Base-by-base conservation (phyloP, 768 basidiomycete species). In the Suillus paluster region DNA sequence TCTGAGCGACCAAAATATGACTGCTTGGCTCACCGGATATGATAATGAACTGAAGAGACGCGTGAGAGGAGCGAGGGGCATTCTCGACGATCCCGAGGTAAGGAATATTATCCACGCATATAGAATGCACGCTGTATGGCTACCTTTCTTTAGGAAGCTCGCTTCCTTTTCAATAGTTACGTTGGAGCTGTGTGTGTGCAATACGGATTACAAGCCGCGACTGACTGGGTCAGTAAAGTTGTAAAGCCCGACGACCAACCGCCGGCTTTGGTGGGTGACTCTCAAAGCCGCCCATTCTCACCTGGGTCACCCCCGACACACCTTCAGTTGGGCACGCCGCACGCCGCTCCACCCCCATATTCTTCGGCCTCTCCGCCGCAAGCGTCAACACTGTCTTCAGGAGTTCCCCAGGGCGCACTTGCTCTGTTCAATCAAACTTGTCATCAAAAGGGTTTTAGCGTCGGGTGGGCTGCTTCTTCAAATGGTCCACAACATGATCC, bases 121-220 rank as follows among this genome's bases (percentile, higher is more conserved):
- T 27, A 14, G 19, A 4, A 55, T 55, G 5, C 23, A 19, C 11
- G 3, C 17, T 10, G 2, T 15, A 54, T 54, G 34, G 17, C 21
- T 10, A 19, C 15, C 23, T 25, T 39, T 25, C 17, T 11, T 39
- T 19, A 55, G 54, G 87, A 87, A 72, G 81, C 84, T 56, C 77
- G 78, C 21, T 74, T 72, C 46, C 83, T 87, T 55, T 88, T 89
- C 66, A 68, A 83, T 66, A 82, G 84, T 19, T 90, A 89, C 65
- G 77, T 90, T 19, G 90, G 88, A 19, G 90, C 87, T 25, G 71
- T 88, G 12, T 87, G 83, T 68, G 75, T 82, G n/a, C 83, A 84
- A 53, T 81, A 78, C 59, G 89, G 89, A 25, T 68, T 83, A 36
- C 48, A 67, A 3, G 68, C 73, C 4, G 76, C 89, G 45, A 79